A percentile compares a stretch with the other conserved stretches of the same genome.
These are phyloP conservation scores for Prunus kanzakura DNA, from an alignment of 306 rosid species.

Conservation along the genomic window DNA sequence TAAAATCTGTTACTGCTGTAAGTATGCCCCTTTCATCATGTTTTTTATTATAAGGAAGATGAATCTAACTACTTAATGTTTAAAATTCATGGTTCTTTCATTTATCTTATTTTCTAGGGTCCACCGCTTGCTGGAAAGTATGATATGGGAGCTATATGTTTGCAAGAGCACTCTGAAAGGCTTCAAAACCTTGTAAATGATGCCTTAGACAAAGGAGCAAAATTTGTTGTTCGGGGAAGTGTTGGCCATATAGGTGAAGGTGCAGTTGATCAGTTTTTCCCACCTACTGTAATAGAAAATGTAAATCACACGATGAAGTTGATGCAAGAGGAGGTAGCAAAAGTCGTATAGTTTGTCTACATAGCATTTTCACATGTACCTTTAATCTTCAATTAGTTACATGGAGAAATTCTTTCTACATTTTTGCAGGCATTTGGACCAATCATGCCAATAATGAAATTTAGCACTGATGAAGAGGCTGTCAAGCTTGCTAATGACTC, in stretches of 20 bases:
- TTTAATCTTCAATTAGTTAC: constrained; percentile 8
- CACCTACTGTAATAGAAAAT: constrained; percentile 81
- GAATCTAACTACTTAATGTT: constrained; percentile 5
- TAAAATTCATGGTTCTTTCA: constrained; percentile 1
- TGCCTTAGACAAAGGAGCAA: constrained; percentile 87
- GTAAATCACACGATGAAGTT: constrained; percentile 86
- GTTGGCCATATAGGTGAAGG: constrained; percentile 84
- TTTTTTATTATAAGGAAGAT: not conserved
- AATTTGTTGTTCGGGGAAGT: constrained; percentile 84
- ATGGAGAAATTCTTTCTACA: constrained; percentile 14
- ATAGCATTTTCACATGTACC: constrained; percentile 2
- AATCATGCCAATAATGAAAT: constrained; percentile 85
- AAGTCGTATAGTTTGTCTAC: constrained; percentile 16
- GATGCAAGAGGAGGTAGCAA: constrained; percentile 96
- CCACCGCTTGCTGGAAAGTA: constrained; percentile 83
- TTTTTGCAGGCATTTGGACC: constrained; percentile 82
- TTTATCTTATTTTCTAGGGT: constrained; percentile 55
- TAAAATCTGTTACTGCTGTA: constrained; percentile 84
- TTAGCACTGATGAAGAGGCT: constrained; percentile 79
- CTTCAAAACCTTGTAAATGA: constrained; percentile 83
- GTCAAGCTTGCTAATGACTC: constrained; percentile 85
- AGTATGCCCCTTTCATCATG: constrained; percentile 32
- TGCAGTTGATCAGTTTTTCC: constrained; percentile 89
- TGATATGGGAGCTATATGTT: constrained; percentile 96
- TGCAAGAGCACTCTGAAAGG: constrained; percentile 92